Conservation (phyloP, 768 basidiomycete species). For the Suillus paluster region DNA sequence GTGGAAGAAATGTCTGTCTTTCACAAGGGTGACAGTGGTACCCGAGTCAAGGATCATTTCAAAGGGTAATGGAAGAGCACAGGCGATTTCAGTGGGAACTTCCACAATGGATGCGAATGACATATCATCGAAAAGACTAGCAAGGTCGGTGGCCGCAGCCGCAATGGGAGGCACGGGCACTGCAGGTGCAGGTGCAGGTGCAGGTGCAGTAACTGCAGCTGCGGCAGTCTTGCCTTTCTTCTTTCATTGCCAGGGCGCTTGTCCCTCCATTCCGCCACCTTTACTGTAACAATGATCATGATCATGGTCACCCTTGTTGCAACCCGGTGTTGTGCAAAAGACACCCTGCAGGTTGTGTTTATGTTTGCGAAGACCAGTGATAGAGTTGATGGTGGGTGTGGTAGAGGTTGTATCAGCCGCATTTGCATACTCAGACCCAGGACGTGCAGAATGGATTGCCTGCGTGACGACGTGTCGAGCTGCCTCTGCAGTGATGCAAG, state of each 20-base stretch:
- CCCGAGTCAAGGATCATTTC: neutral
- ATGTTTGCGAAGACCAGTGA: no score
- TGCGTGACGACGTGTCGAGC: neutral
- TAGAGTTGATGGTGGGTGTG: no score
- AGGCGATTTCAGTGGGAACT: neutral
- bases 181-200: neutral
- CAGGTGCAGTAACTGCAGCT: neutral
- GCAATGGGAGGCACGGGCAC: neutral
- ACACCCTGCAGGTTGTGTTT: neutral
- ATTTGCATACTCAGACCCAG: no score
- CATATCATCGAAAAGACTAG: neutral
- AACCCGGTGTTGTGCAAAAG: neutral
- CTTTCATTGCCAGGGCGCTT: neutral
- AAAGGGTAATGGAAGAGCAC: neutral
- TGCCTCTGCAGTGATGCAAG: neutral
- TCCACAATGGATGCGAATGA: neutral
- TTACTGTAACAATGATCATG: slow-evolving; percentile 2
- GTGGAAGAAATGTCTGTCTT: no score
- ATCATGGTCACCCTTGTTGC: slow-evolving; percentile 1
- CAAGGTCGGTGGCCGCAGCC: neutral
- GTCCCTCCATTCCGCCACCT: slow-evolving; percentile 12
- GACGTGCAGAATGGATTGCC: no score
- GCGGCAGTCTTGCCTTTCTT: neutral
- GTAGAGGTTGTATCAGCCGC: no score
- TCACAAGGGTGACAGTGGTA: no score